Evolutionary conservation across 2,329 filamentous ascomycete genomes (phyloP), one percentile per base, ranked within the genome.

Genomic region (Colletotrichum neosansevieriae): DNA sequence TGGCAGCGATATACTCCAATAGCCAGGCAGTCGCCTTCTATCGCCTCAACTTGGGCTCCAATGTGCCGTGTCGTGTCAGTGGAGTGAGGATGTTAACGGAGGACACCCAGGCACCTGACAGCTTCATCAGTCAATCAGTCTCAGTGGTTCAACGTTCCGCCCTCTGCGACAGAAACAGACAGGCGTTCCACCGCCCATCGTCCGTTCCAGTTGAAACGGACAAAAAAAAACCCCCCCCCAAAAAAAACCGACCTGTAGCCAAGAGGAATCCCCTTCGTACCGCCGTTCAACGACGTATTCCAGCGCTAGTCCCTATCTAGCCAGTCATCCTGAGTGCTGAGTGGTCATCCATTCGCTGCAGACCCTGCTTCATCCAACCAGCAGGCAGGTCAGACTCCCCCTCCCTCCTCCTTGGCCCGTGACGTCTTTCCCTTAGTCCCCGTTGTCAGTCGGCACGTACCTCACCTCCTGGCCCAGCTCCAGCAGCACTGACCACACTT

Each of bases 331-430:
- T 21, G 32, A 17, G 34, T 45, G 44, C 45, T 53, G 38, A 63
- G 10, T 67, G 64, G 64, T 36, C 19, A 7, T 42, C 36, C 50
- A 54, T 38, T 40, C 44, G 59, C 59, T 63, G 21, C 51, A 58
- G 59, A 67, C 60, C 51, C 38, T 54, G 45, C 17, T 40, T 50
- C 38, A 38, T 64, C 59, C 59, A 64, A 58, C 59, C 64, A 67
- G 59, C 29, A 44, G 34, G 51, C 51, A 54, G 32, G 34, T 32
- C 49, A 17, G 49, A 24, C 47, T 21, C 53, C n/a, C 11, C 21
- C 54, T 11, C 54, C 21, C 38, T 5, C 53, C 24, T 24, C 24
- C 24, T 15, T 29, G 15, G 47, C 4, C 47, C 47, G 47, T 50
- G 47, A 50, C 47, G 47, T 50, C 47, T 50, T 50, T 34, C 15